These are phyloP conservation scores for Suhomyces tanzawaensis DNA, from an alignment of 805 yeast genomes.

Conservation along the genomic window DNA sequence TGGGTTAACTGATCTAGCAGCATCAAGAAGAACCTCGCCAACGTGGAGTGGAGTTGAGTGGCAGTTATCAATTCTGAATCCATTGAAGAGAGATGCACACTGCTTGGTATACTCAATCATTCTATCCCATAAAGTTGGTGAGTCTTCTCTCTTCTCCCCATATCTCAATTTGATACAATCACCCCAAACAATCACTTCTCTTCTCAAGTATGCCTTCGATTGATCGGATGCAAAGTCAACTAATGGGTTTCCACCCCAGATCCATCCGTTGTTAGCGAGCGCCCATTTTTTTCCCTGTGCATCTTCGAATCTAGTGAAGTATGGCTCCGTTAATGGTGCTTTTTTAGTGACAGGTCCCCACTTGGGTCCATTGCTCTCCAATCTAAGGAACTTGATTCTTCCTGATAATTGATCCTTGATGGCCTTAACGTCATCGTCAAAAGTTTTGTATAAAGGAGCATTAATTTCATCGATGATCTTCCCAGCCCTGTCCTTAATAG, in stretches of 20 bases:
- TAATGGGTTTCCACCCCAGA: constrained; percentile 94
- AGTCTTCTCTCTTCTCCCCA: constrained; percentile 73
- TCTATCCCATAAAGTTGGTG: constrained; percentile 85
- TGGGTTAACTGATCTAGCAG: constrained; percentile 82
- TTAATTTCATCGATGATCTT: constrained; percentile 75
- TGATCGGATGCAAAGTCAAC: constrained; percentile 85
- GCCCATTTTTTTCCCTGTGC: constrained; percentile 58
- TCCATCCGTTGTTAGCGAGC: constrained; percentile 96
- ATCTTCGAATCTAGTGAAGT: constrained; percentile 71
- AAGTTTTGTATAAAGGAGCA: constrained; percentile 63
- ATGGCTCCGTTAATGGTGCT: constrained; percentile 75
- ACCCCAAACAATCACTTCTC: constrained; percentile 97
- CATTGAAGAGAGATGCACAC: constrained; percentile 75
- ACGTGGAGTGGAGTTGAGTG: constrained; percentile 96
- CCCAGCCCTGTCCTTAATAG: constrained; percentile 39
- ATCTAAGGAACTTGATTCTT: constrained; percentile 70
- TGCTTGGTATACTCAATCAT: constrained; percentile 74
- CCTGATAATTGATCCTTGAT: constrained; percentile 70
- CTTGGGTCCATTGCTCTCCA: constrained; percentile 81
- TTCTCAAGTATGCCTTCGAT: constrained; percentile 77
- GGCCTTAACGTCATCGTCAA: constrained; percentile 68
- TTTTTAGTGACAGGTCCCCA: constrained; percentile 57
- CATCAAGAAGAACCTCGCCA: constrained; percentile 83
- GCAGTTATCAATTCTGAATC: constrained; percentile 91
- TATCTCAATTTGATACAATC: constrained; percentile 93